Percentiles rank a stretch among this genome's conserved stretches.
Evolutionary conservation across 345 rosid species (phyloP).

Genomic region (Lepidium didymum): DNA sequence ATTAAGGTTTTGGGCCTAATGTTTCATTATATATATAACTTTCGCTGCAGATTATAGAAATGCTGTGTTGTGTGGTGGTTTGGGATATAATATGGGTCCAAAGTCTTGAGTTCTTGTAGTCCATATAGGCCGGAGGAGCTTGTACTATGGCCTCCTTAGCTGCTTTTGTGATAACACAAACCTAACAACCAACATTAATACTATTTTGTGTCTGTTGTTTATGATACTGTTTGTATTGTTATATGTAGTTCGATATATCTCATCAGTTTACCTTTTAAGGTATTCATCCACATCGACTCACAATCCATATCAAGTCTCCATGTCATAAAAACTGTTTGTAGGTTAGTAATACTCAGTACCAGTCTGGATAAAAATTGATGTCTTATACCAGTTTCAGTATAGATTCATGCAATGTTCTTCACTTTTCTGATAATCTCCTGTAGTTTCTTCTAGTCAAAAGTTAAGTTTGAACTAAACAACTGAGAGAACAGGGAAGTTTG

Average conservation of each 20-base stretch:
- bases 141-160: constrained; percentile 10
- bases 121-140: constrained; percentile 20
- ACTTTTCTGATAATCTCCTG: neutral
- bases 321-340: neutral
- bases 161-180: constrained; percentile 8
- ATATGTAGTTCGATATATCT: neutral
- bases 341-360: neutral
- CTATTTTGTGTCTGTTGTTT: neutral
- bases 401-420: neutral
- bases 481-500: neutral
- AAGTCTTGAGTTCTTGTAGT: constrained; percentile 12
- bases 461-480: neutral
- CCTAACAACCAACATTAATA: constrained; percentile 9
- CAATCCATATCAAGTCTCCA: neutral
- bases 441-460: neutral
- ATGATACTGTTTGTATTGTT: neutral
- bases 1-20: constrained; percentile 10
- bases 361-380: neutral
- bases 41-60: neutral
- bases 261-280: neutral
- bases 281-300: neutral
- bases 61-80: constrained; percentile 6
- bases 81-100: constrained; percentile 12
- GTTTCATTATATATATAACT: neutral
- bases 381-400: too few relatives aligned